Evolutionary conservation across 805 yeast genomes (phyloP), one percentile per base, ranked within the genome.

Genomic region (Candida rishiriensis): DNA sequence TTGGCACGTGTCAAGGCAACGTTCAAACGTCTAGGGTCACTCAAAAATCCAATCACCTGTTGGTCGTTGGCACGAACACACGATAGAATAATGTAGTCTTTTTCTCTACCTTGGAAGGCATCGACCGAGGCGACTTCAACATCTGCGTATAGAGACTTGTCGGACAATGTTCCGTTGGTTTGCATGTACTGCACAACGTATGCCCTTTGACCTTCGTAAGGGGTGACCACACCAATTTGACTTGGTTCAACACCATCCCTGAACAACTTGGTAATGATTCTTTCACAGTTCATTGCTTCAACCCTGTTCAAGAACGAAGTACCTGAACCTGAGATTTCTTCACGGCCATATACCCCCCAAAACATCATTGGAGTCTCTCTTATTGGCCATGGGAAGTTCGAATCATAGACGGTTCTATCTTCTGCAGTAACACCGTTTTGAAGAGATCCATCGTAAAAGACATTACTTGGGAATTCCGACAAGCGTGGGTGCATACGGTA

Each of bases 401-500:
- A 70, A 29, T 76, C 68, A 1, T 65, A 49, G 15, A 82, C 60
- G 12, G 75, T 67, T 49, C 97, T 74, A 49, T 88, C 83, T 42
- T 81, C 86, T 30, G 79, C 73, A 2, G 93, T 84, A 13, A 90
- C 95, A 52, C 97, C 97, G 60, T 90, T 89, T 63, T 89, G 97
- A 53, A 90, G 74, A 36, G 85, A 75, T 29, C 97, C 97, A 55
- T 90, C 97, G 62, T 90, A 90, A 57, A 88, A 90, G 86, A 86
- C 83, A 60, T 88, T 88, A 54, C 91, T 81, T 26, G 97, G 84
- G 60, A 88, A 90, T 56, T 88, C 96, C 51, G 91, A 79, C 42
- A 90, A 66, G 49, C 82, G 73, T 9, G 97, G 97, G 59, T 90
- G 85, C 97, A 90, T 90, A 68, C 98, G 83, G 65, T 90, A 90